phyloP scores from a whole-genome alignment of 2,329 filamentous ascomycete genomes.

The Acrocalymma vagum region DNA sequence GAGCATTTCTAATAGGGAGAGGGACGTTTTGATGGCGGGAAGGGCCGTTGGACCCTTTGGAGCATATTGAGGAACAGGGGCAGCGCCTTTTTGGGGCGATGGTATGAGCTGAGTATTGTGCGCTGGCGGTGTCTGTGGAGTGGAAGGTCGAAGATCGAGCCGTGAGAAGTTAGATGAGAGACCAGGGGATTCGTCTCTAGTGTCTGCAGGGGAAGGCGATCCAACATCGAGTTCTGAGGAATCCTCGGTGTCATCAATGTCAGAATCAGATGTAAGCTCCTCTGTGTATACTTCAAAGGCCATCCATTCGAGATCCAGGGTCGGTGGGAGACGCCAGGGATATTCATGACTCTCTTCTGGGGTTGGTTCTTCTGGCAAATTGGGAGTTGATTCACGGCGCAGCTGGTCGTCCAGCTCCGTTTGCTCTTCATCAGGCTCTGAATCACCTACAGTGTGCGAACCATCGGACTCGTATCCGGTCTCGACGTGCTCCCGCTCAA shows the following conservation, averaged over 20 bases:
- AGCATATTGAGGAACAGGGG: conserved; percentile 15
- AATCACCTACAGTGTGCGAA: conserved; percentile 43
- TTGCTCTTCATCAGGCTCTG: conserved; percentile 49
- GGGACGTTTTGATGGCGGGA: conserved; percentile 68
- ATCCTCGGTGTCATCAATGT: conserved; percentile 52
- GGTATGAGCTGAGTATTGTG: conserved; percentile 37
- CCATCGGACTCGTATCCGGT: conserved; percentile 46
- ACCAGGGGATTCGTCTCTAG: conserved; percentile 50
- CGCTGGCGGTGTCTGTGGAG: conserved; percentile 25
- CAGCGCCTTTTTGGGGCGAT: conserved; percentile 30
- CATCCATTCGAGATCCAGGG: conserved; percentile 89
- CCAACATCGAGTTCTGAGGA: conserved; percentile 18
- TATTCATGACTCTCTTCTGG: no score
- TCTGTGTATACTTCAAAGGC: conserved; percentile 86
- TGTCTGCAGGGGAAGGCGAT: conserved; percentile 22
- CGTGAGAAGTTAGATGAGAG: conserved; percentile 55
- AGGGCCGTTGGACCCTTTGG: conserved; percentile 32
- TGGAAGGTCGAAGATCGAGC: conserved; percentile 51
- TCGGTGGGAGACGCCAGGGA: conserved; percentile 71
- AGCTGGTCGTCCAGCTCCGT: conserved; percentile 56
- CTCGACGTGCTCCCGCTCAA: conserved; percentile 50
- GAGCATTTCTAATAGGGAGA: conserved; percentile 88
- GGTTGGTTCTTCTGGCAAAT: conserved; percentile 20
- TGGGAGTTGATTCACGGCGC: conserved; percentile 49
- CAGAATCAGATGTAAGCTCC: conserved; percentile 64